Percentiles rank a stretch among this genome's conserved stretches.
Evolutionary conservation across 2,329 filamentous ascomycete species (phyloP).

Genomic region (Thielaviopsis euricoi): DNA sequence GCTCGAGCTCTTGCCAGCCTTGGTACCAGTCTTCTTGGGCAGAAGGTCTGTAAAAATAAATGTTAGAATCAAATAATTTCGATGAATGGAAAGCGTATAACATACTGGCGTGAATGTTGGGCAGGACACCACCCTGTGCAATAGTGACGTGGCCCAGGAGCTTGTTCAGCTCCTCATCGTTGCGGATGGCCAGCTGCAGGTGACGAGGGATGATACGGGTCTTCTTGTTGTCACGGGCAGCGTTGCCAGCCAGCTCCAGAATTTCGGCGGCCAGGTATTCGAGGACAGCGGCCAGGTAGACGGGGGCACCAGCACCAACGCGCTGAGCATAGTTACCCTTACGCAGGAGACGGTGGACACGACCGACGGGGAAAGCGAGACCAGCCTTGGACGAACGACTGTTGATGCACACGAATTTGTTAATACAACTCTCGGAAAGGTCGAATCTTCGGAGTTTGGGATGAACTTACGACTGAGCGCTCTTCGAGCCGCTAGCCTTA

Average conservation of each 20-base stretch:
- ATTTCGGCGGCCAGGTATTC: conserved; percentile 99
- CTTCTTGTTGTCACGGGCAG: conserved; percentile 99
- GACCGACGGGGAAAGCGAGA: conserved; percentile 95
- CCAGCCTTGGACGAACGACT: conserved; percentile 98
- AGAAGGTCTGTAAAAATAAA: conserved; percentile 58
- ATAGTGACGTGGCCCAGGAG: conserved; percentile 91
- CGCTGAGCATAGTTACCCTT: conserved; percentile 99
- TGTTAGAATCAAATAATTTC: conserved; percentile 17
- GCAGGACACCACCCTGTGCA: conserved; percentile 89
- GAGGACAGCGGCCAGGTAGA: conserved; percentile 92
- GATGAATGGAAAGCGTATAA: conserved; percentile 16
- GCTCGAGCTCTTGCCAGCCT: conserved; percentile 81
- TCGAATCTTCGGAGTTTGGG: background rate
- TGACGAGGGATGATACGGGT: conserved; percentile 99
- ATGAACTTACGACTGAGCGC: conserved; percentile 83
- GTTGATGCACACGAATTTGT: conserved; percentile 1
- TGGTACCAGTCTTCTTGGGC: conserved; percentile 92
- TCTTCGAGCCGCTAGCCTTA: conserved; percentile 99
- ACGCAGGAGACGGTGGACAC: conserved; percentile 96
- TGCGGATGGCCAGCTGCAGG: conserved; percentile 96
- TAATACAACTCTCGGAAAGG: background rate
- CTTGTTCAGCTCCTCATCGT: conserved; percentile 99
- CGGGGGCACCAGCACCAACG: conserved; percentile 94
- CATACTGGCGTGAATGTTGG: conserved; percentile 95
- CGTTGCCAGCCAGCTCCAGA: conserved; percentile 95